phyloP scores from a whole-genome alignment of 1,139 yeast genomes.

The Geotrichum aggregatum region DNA sequence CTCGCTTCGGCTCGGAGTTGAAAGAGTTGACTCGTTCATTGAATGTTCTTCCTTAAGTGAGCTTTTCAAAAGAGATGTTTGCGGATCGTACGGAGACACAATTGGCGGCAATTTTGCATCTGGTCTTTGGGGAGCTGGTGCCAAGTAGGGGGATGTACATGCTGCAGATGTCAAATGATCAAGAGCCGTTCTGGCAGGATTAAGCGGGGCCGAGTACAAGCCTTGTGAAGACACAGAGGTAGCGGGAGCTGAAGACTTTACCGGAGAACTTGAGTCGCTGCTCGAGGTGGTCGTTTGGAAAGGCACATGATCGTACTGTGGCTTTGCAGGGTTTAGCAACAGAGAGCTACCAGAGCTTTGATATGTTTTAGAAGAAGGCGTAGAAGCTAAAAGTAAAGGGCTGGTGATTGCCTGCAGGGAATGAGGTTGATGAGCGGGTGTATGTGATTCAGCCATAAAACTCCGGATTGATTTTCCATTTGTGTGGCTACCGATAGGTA shows the following conservation, averaged over 20 bases:
- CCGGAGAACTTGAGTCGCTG: not conserved
- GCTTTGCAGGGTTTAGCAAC: constrained; percentile 4
- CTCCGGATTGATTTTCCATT: constrained; percentile 1
- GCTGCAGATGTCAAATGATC: constrained; percentile 31
- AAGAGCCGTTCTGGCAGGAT: constrained; percentile 21
- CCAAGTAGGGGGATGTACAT: constrained; percentile 29
- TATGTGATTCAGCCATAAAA: constrained; percentile 5
- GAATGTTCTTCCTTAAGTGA: not conserved
- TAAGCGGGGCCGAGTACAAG: not conserved
- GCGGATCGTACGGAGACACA: constrained; percentile 18
- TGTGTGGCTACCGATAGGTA: not conserved
- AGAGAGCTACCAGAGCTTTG: not conserved
- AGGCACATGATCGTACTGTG: not conserved
- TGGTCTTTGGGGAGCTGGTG: constrained; percentile 7
- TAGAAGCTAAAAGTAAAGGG: constrained; percentile 21
- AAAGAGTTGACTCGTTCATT: not conserved
- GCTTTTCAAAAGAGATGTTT: not conserved
- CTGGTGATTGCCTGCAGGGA: constrained; percentile 22
- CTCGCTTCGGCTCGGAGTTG: constrained; percentile 22
- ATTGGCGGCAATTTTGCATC: constrained; percentile 12
- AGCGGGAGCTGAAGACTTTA: not conserved
- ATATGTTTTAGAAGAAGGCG: constrained; percentile 7
- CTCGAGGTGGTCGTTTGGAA: not conserved
- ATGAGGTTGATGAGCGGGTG: constrained; percentile 10
- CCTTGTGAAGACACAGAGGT: not conserved